Evolutionary conservation across 768 basidiomycete genomes (phyloP).

Genomic region (Podaxis rugospora): DNA sequence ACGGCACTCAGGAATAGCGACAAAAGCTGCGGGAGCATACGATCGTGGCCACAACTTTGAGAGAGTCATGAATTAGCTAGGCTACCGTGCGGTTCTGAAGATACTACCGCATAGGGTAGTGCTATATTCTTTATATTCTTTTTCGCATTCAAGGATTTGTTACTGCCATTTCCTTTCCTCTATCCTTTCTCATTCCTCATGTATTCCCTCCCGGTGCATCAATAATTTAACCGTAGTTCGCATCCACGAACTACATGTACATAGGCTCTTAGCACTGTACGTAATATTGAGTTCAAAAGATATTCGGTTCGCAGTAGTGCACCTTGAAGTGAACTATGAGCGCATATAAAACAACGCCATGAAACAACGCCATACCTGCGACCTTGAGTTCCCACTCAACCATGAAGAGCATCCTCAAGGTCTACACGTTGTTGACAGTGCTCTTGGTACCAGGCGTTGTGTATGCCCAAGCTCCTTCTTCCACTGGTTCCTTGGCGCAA

Average conservation of each 20-base stretch:
- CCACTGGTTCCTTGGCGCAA: constrained; percentile 6
- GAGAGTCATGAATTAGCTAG: neutral
- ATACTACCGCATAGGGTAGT: too few relatives aligned
- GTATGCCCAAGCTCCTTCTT: neutral
- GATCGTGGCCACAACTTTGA: neutral
- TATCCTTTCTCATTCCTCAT: too few relatives aligned
- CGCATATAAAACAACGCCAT: neutral
- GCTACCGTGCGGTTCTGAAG: neutral
- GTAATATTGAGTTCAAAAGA: too few relatives aligned
- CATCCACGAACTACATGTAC: too few relatives aligned
- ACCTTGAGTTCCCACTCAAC: neutral
- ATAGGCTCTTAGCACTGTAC: too few relatives aligned
- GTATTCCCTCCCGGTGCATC: too few relatives aligned
- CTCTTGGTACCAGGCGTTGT: neutral
- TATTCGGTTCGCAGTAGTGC: too few relatives aligned
- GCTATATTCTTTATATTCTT: neutral
- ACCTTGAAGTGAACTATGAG: neutral
- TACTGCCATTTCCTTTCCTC: neutral
- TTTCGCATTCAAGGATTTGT: too few relatives aligned
- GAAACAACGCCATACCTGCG: neutral
- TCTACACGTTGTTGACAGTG: neutral
- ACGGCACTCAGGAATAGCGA: constrained; percentile 32
- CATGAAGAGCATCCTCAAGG: constrained; percentile 3
- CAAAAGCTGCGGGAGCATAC: constrained; percentile 31
- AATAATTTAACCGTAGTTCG: too few relatives aligned